Percentiles rank a stretch among this genome's conserved stretches.
Evolutionary conservation across 768 basidiomycete species (phyloP).

Genomic region (Leccinum incarnatum): DNA sequence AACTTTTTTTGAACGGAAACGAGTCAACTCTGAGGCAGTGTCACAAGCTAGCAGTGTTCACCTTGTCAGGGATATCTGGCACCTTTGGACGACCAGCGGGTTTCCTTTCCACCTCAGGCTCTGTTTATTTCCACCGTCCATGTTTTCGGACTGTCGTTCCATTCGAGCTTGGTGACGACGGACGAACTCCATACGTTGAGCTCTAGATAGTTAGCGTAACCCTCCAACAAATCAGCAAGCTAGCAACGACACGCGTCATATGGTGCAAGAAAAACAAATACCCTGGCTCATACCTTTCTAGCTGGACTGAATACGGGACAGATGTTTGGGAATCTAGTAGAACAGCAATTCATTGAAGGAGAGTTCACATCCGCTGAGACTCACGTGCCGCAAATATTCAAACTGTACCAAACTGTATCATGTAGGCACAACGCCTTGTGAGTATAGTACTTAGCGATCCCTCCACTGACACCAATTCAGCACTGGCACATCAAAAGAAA

Average conservation of each 20-base stretch:
- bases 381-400: constrained; percentile 46
- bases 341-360: constrained; percentile 24
- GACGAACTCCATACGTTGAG: constrained; percentile 63
- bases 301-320: constrained; percentile 56
- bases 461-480: constrained; percentile 40
- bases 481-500: neutral
- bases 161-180: constrained; percentile 36
- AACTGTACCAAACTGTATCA: constrained; percentile 51
- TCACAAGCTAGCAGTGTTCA: constrained; percentile 7
- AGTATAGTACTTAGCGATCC: constrained; percentile 36
- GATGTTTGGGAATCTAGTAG: constrained; percentile 5
- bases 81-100: constrained; percentile 40
- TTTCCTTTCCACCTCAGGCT: constrained; percentile 22
- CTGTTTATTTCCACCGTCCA: constrained; percentile 46
- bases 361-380: constrained; percentile 13
- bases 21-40: neutral
- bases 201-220: constrained; percentile 57
- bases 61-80: constrained; percentile 45
- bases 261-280: neutral
- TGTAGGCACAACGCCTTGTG: constrained; percentile 57
- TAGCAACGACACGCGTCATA: constrained; percentile 17
- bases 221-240: constrained; percentile 68
- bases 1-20: constrained; percentile 39
- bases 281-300: constrained; percentile 36
- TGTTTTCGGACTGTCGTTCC: constrained; percentile 36